A percentile compares a stretch with the other conserved stretches of the same genome.
Conservation (phyloP, 164 flowering plant genomes). For the Berberis thunbergii region DNA sequence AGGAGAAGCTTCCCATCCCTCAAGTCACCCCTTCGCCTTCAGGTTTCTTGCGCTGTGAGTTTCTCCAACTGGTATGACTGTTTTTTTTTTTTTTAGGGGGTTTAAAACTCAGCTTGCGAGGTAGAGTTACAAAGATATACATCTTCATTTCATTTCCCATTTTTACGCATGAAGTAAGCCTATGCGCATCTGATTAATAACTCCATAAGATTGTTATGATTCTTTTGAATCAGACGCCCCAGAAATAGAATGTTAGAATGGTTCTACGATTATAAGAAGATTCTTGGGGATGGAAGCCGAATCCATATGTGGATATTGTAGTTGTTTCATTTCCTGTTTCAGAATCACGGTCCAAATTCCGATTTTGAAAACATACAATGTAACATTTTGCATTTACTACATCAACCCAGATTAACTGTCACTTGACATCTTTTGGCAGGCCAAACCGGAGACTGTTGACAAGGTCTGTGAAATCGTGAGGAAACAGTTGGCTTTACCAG, state of each 20-base stretch:
- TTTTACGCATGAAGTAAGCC: no score
- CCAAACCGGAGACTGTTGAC: slow-evolving; percentile 36
- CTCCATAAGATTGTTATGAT: no score
- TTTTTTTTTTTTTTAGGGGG: background rate
- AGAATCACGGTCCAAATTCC: no score
- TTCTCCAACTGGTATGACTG: slow-evolving; percentile 1
- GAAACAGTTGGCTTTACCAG: slow-evolving; percentile 36
- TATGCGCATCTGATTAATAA: no score
- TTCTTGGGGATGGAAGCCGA: background rate
- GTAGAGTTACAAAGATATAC: no score
- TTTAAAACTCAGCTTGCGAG: background rate
- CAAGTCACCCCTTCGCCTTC: slow-evolving; percentile 25
- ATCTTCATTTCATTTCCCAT: no score
- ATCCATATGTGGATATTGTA: background rate
- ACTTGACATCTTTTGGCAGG: slow-evolving; percentile 19
- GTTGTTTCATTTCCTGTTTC: background rate
- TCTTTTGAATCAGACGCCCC: no score
- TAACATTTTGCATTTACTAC: background rate
- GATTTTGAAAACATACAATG: no score
- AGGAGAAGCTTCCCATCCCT: slow-evolving; percentile 36
- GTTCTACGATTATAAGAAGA: background rate
- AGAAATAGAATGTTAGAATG: background rate
- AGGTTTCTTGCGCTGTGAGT: slow-evolving; percentile 55
- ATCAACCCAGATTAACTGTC: background rate
- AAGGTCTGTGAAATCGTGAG: slow-evolving; percentile 42